Evolutionary conservation across 176 grass and related monocot species (phyloP).

Genomic region (Aegilops umbellulata): DNA sequence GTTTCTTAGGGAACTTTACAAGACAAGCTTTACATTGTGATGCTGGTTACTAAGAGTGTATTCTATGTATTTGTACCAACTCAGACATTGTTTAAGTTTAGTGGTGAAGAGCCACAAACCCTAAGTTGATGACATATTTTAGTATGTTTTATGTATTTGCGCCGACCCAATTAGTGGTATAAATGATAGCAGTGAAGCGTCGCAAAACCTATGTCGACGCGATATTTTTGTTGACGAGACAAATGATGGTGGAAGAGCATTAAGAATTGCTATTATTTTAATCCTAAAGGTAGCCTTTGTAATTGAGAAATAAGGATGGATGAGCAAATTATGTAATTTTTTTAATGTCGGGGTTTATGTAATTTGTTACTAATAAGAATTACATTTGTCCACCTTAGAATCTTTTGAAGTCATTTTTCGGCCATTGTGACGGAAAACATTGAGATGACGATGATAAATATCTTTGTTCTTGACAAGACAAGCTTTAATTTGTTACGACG

Average conservation of each 20-base stretch:
- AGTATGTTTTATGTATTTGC: too few species aligned
- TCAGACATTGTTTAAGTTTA: neutral
- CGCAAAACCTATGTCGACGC: neutral
- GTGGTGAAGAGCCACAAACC: neutral
- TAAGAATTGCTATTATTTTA: neutral
- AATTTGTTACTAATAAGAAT: neutral
- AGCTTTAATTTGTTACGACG: too few species aligned
- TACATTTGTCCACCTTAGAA: neutral
- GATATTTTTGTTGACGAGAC: neutral
- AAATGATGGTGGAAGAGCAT: neutral
- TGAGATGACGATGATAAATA: too few species aligned
- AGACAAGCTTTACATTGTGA: too few species aligned
- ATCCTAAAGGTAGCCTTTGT: neutral
- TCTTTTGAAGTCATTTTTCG: neutral
- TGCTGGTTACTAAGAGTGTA: too few species aligned
- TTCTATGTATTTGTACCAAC: neutral
- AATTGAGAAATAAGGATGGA: neutral
- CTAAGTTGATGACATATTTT: neutral
- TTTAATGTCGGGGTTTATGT: neutral
- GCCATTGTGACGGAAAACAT: too few species aligned
- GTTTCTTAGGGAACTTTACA: too few species aligned
- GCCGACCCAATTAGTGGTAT: too few species aligned
- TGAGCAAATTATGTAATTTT: neutral
- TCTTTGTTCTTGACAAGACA: too few species aligned
- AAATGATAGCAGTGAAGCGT: neutral